Evolutionary conservation across 2,329 filamentous ascomycete genomes (phyloP), one percentile per base, ranked within the genome.

Genomic region (Colletotrichum phormii): DNA sequence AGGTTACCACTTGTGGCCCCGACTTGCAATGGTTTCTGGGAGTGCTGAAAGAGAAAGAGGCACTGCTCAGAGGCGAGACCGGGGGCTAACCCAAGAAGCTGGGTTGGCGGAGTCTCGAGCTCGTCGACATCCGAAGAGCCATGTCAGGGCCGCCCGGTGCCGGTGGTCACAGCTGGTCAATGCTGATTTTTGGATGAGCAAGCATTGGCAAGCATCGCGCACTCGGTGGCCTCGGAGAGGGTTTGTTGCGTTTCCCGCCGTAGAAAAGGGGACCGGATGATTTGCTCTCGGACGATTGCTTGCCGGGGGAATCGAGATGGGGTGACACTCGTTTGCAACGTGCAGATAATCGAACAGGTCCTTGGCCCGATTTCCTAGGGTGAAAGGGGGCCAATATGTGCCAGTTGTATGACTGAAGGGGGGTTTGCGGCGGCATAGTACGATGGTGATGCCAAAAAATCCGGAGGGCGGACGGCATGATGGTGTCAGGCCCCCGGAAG

Each of bases 251-350:
- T 35, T 37, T 29, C 37, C 15, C 42, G 18, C 37, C 37, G 5
- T 42, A 18, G 55, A 22, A 18, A 22, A 4, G 24, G 49, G 22
- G 15, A 37, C 67, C 26, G 37, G 42, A 61, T 22, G 22, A 37
- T 55, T 24, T 59, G 60, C 24, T 51, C 42, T 33, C 26, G 53
- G 67, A 31, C 53, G 35, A 57, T 13, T 15, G 54, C 18, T 49
- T 57, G 67, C 62, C 54, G 37, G 54, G 31, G 42, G 31, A 49
- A 66, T 59, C 31, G 55, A 31, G 31, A 58, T 59, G 62, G 62
- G 67, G 60, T 70, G 54, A 66, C 67, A 46, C 62, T 70, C 53
- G 42, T 60, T 59, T 70, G 61, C 67, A 49, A 60, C 53, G 12
- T 64, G 62, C 54, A 59, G 31, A 53, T 59, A n/a, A 29, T 53